Conservation (phyloP, 1,284 basidiomycete species). For the Spongispora temasekensis region DNA sequence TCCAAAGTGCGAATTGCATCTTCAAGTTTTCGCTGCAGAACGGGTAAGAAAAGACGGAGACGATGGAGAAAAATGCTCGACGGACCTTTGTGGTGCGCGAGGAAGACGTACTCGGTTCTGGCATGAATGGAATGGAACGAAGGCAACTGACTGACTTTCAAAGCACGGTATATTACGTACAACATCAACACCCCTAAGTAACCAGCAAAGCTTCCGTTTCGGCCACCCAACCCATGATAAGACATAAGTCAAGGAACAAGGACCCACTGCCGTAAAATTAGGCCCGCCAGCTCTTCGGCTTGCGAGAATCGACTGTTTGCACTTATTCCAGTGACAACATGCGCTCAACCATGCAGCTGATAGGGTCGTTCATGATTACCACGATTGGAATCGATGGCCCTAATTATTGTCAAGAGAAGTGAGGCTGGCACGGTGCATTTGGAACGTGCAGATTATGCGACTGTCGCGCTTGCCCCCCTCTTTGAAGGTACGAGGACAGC, state of each 20-base stretch:
- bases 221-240: background rate
- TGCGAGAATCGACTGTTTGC: background rate
- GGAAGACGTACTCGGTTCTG: constrained; percentile 15
- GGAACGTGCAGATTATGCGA: constrained; percentile 12
- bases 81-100: constrained; percentile 36
- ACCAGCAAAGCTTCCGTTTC: background rate
- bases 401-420: constrained; percentile 6
- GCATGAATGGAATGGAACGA: background rate
- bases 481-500: background rate
- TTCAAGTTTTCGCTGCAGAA: constrained; percentile 65
- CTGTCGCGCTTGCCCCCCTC: constrained; percentile 10
- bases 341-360: constrained; percentile 22
- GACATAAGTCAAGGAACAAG: background rate
- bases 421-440: constrained; percentile 11
- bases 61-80: background rate
- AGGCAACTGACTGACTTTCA: too few species aligned
- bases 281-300: background rate
- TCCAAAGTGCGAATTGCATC: constrained; percentile 70
- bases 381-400: constrained; percentile 34
- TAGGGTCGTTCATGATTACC: constrained; percentile 20
- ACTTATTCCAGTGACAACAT: constrained; percentile 12
- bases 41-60: background rate
- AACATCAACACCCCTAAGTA: too few species aligned
- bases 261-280: background rate
- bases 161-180: too few species aligned